A percentile compares a stretch with the other conserved stretches of the same genome.
These are phyloP conservation scores for Rhododendron williamsianum DNA, from an alignment of 148 eudicot genomes.

Conservation along the genomic window DNA sequence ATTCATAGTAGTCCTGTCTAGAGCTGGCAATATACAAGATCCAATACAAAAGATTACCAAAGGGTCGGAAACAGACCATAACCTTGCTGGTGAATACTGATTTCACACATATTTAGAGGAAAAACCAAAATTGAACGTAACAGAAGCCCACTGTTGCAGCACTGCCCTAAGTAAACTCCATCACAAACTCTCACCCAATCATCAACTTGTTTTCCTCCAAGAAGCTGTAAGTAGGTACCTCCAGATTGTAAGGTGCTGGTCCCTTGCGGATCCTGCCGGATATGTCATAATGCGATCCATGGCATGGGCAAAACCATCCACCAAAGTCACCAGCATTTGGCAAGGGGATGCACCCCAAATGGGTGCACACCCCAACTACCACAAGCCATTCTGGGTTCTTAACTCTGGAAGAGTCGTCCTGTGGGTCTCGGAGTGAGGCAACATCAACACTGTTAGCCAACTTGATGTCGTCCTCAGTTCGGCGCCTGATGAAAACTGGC, in stretches of 20 bases:
- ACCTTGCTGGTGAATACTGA: neutral
- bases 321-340: conserved; percentile 37
- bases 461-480: conserved; percentile 30
- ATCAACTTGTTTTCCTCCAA: conserved; percentile 30
- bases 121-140: neutral
- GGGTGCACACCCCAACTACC: conserved; percentile 33
- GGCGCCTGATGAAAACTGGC: conserved; percentile 29
- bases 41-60: neutral
- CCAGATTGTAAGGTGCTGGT: conserved; percentile 26
- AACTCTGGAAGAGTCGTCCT: conserved; percentile 28
- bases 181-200: conserved; percentile 13
- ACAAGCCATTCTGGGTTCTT: conserved; percentile 37
- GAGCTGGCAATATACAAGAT: neutral
- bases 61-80: neutral
- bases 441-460: conserved; percentile 36
- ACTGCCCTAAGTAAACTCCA: neutral
- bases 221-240: conserved; percentile 32
- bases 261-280: conserved; percentile 38
- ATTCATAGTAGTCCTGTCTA: neutral
- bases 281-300: conserved; percentile 32
- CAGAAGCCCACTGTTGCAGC: neutral
- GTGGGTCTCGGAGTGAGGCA: conserved; percentile 28
- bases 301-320: conserved; percentile 42
- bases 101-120: neutral
- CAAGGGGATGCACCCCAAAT: conserved; percentile 29